Evolutionary conservation across 257 asterid genomes (phyloP), one percentile per base, ranked within the genome.

Genomic region (Thymus mandschuricus): DNA sequence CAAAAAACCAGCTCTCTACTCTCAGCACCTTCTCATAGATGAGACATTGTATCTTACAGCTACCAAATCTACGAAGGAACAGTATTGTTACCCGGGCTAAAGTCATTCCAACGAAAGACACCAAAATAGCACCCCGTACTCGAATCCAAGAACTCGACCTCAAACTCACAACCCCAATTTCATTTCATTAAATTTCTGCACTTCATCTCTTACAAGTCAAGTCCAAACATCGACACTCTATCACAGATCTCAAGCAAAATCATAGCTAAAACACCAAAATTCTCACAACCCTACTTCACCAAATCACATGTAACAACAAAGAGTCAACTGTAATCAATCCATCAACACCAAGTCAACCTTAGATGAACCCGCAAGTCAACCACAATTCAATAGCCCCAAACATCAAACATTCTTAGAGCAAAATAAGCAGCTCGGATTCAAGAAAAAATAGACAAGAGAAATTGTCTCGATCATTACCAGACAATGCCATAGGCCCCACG

Each of bases 401-500:
- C 8, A 51, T 6, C 35, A 64, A 62, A 44, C 33, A 41, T 27
- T 63, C n/a, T 35, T 31, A 30, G 33, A 76, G 55, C 46, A 64
- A 66, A 59, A 30, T 1, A 30, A 58, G 34, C 1, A 62, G 50
- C 35, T n/a, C 10, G 9, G 57, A 46, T 28, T 56, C 44, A 45
- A 62, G 62, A 69, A 75, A 45, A 45, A 45, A 45, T 8, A 56
- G 76, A 60, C 40, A 56, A 29, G 34, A 11, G 27, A 31, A 38
- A 10, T 1, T 3, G 21, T 1, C 5, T 9, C 5, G 45, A 73
- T 74, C 46, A 56, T 75, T 69, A 87, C 94, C 94, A 87, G 58
- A 85, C 94, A 60, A 86, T 84, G 78, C 95, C 95, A 69, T 73
- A 84, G 65, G 91, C 91, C 38, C 94, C 94, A 63, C 94, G 89